A percentile compares a stretch with the other conserved stretches of the same genome.
phyloP scores from a whole-genome alignment of 2,329 filamentous ascomycete species.

The Cadophora gregata region DNA sequence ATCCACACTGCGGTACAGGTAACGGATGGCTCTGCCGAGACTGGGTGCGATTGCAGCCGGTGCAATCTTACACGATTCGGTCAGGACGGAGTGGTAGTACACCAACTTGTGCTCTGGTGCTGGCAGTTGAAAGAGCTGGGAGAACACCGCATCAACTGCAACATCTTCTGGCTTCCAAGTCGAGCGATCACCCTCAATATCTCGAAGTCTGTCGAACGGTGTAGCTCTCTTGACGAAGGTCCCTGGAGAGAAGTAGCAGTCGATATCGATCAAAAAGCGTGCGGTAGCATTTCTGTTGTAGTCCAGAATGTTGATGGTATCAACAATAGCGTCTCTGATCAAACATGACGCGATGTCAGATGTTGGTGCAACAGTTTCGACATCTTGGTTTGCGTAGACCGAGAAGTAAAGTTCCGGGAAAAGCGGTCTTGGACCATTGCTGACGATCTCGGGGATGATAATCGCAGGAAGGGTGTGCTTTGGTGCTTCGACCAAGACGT shows the following conservation, averaged over 20 bases:
- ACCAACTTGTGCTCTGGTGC: conserved; percentile 90
- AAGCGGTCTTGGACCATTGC: conserved; percentile 74
- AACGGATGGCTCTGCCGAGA: conserved; percentile 89
- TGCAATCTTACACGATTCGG: conserved; percentile 93
- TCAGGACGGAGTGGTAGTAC: conserved; percentile 95
- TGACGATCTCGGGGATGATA: conserved; percentile 75
- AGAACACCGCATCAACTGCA: conserved; percentile 96
- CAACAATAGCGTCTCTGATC: conserved; percentile 82
- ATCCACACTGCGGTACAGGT: conserved; percentile 82
- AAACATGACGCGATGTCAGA: conserved; percentile 80
- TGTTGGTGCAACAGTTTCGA: conserved; percentile 84
- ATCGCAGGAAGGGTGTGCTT: conserved; percentile 83
- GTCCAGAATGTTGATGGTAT: conserved; percentile 93
- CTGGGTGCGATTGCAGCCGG: conserved; percentile 96
- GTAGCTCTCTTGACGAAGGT: conserved; percentile 95
- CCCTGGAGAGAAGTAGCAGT: conserved; percentile 88
- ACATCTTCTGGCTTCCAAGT: conserved; percentile 99
- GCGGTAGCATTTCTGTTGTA: conserved; percentile 90
- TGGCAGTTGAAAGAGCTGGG: conserved; percentile 89
- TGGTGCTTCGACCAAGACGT: conserved; percentile 62
- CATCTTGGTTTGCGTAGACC: conserved; percentile 84
- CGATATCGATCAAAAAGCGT: conserved; percentile 89
- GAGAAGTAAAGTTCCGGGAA: conserved; percentile 96
- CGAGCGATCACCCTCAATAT: conserved; percentile 66
- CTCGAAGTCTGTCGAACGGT: conserved; percentile 85